Percentiles rank a stretch among this genome's conserved stretches.
Evolutionary conservation across 179 eudicot species (phyloP).

Genomic region (Carnegiea gigantea): DNA sequence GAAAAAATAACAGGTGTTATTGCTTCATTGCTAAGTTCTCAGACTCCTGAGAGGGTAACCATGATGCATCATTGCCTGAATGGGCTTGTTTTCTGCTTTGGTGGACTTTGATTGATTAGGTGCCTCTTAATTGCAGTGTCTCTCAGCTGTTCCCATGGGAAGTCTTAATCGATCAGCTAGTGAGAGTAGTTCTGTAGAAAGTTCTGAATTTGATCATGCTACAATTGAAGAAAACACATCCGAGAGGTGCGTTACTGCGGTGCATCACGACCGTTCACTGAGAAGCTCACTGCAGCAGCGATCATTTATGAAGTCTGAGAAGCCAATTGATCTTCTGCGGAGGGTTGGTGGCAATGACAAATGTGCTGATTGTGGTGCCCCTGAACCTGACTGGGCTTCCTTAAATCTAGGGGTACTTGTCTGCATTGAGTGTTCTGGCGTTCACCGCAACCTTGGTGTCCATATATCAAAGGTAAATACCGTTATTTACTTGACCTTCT

Average conservation of each 20-base stretch:
- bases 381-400: constrained; percentile 99
- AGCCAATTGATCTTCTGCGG: constrained; percentile 76
- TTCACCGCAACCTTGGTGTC: constrained; percentile 98
- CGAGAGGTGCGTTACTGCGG: constrained; percentile 56
- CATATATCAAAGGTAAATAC: constrained; percentile 88
- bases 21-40: constrained; percentile 93
- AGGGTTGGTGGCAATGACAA: constrained; percentile 84
- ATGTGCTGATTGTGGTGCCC: constrained; percentile 98
- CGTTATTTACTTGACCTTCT: no score
- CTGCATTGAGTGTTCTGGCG: constrained; percentile 99
- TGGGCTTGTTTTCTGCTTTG: constrained; percentile 14
- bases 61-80: constrained; percentile 12
- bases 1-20: constrained; percentile 98
- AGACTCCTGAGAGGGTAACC: constrained; percentile 91
- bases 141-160: constrained; percentile 76
- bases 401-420: constrained; percentile 95
- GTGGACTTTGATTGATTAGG: constrained; percentile 12
- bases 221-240: constrained; percentile 67
- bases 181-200: constrained; percentile 97
- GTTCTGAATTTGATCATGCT: constrained; percentile 83
- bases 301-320: constrained; percentile 59
- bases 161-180: constrained; percentile 88
- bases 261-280: constrained; percentile 58
- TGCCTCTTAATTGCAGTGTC: constrained; percentile 52
- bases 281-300: constrained; percentile 76